These are phyloP conservation scores for Paramecium sonneborni DNA, from an alignment of 73 alveolate species.

Conservation along the genomic window DNA sequence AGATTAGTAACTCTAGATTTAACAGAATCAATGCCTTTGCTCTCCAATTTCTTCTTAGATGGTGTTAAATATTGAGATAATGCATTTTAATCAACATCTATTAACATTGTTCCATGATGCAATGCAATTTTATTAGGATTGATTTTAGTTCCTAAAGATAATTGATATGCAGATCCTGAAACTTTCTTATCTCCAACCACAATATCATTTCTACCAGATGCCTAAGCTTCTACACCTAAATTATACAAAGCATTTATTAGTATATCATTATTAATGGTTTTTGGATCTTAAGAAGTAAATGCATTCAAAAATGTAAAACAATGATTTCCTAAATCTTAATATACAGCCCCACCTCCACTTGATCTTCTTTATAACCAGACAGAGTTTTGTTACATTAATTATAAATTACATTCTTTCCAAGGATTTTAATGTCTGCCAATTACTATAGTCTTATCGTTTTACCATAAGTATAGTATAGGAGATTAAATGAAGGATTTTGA, in stretches of 20 bases:
- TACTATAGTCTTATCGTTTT: constrained; percentile 83
- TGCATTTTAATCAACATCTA: constrained; percentile 75
- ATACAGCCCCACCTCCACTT: constrained; percentile 97
- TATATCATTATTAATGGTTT: constrained; percentile 82
- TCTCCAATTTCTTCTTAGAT: constrained; percentile 75
- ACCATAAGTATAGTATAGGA: constrained; percentile 74
- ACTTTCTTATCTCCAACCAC: constrained; percentile 80
- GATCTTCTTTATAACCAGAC: constrained; percentile 78
- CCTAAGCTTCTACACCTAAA: constrained; percentile 77
- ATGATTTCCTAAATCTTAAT: constrained; percentile 79
- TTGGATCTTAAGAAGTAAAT: constrained; percentile 72
- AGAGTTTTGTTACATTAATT: constrained; percentile 72
- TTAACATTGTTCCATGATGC: constrained; percentile 95
- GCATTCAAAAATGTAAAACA: constrained; percentile 82
- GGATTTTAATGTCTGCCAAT: constrained; percentile 95
- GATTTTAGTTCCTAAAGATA: constrained; percentile 75
- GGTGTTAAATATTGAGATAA: constrained; percentile 83
- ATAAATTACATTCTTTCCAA: constrained; percentile 89
- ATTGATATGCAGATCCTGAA: constrained; percentile 83
- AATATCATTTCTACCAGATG: constrained; percentile 91
- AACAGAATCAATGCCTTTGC: constrained; percentile 92
- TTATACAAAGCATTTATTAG: constrained; percentile 72
- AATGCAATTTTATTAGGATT: constrained; percentile 76
- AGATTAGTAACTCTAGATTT: constrained; percentile 82
- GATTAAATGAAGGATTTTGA: background rate